These are phyloP conservation scores for Trichoderma sp. DNA, from an alignment of 2,329 filamentous ascomycete genomes.

Conservation along the genomic window DNA sequence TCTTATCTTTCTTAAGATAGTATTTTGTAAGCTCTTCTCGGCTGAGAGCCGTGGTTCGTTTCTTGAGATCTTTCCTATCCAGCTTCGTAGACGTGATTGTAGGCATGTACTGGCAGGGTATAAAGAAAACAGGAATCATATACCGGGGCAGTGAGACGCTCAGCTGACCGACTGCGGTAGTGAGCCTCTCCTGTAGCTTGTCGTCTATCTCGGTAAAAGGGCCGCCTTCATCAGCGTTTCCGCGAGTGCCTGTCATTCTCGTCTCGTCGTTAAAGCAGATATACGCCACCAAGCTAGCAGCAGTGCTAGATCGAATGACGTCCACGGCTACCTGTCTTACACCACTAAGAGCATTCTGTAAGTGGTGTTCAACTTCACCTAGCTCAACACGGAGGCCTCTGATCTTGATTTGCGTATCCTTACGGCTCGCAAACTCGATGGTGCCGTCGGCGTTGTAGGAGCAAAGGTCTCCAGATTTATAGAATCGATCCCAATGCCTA, in stretches of 20 bases:
- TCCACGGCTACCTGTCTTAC: slow-evolving; percentile 20
- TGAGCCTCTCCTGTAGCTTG: slow-evolving; percentile 22
- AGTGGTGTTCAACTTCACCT: slow-evolving; percentile 26
- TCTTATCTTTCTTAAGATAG: slow-evolving; percentile 12
- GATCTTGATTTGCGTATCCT: slow-evolving; percentile 21
- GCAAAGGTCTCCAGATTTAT: slow-evolving; percentile 21
- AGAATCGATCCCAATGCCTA: slow-evolving; percentile 16
- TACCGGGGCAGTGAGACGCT: slow-evolving; percentile 27
- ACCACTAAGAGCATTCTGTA: background rate
- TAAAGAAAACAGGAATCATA: slow-evolving; percentile 30
- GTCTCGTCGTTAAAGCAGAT: slow-evolving; percentile 23
- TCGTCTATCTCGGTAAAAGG: slow-evolving; percentile 24
- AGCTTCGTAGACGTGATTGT: slow-evolving; percentile 29
- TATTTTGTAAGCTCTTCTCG: slow-evolving; percentile 9
- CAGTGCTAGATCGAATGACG: background rate
- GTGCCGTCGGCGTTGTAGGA: slow-evolving; percentile 21
- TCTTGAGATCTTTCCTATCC: slow-evolving; percentile 25
- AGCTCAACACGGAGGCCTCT: slow-evolving; percentile 22
- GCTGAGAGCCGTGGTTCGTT: background rate
- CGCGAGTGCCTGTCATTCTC: background rate
- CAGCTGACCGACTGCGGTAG: slow-evolving; percentile 26
- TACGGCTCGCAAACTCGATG: slow-evolving; percentile 19
- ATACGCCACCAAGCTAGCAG: slow-evolving; percentile 13
- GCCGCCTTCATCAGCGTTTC: background rate
- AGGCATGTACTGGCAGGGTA: slow-evolving; percentile 30